Conservation (phyloP, 768 basidiomycete genomes). For the Clathrus columnatus region DNA sequence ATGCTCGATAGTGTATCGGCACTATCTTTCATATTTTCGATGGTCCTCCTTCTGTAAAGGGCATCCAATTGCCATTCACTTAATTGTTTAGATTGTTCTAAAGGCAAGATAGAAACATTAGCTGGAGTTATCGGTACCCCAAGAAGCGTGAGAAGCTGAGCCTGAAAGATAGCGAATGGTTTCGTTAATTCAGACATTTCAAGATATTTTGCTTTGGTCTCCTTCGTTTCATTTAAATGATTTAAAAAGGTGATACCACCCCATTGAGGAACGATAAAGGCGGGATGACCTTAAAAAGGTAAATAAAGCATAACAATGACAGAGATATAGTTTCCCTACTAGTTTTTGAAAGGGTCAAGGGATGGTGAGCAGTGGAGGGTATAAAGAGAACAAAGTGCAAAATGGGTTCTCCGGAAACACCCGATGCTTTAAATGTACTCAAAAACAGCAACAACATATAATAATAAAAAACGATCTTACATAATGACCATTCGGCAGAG, state of each 20-base stretch:
- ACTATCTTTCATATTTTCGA: conserved; percentile 59
- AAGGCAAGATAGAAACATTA: conserved; percentile 25
- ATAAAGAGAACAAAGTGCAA: conserved; percentile 88
- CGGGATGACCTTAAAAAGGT: background rate
- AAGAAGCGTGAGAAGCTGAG: conserved; percentile 71
- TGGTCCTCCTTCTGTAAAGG: conserved; percentile 57
- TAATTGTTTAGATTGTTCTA: conserved; percentile 20
- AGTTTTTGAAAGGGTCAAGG: conserved; percentile 55
- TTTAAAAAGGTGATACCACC: conserved; percentile 76
- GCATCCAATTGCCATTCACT: conserved; percentile 79
- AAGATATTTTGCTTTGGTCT: conserved; percentile 22
- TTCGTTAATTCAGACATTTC: conserved; percentile 37
- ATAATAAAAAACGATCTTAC: conserved; percentile 32
- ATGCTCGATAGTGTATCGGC: conserved; percentile 77
- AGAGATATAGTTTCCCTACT: conserved; percentile 31
- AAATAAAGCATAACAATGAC: background rate
- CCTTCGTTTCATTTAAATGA: conserved; percentile 27
- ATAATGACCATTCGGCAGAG: conserved; percentile 91
- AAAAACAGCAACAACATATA: background rate
- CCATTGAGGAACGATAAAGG: conserved; percentile 89
- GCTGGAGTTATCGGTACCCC: conserved; percentile 61
- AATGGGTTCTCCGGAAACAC: conserved; percentile 88
- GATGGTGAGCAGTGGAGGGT: conserved; percentile 59
- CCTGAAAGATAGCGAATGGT: conserved; percentile 55
- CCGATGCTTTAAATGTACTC: conserved; percentile 54